phyloP scores from a whole-genome alignment of 768 basidiomycete species.

The Calocybe cyanea region DNA sequence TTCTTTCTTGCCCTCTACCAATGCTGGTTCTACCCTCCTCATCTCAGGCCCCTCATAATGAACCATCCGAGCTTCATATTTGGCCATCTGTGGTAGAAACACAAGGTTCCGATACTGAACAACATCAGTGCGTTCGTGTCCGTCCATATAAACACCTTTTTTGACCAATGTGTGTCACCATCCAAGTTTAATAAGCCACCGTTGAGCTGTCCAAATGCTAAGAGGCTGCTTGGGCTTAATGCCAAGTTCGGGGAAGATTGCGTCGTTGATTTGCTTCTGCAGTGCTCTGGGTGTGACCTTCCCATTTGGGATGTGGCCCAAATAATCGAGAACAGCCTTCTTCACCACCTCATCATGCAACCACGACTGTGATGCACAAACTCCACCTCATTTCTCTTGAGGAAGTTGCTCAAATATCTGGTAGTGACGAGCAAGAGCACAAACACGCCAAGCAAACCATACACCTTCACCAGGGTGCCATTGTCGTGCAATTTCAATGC shows the following conservation, averaged over 20 bases:
- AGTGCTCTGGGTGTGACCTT: constrained; percentile 26
- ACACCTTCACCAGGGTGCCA: constrained; percentile 26
- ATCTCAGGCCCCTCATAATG: constrained; percentile 1
- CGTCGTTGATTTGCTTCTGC: constrained; percentile 19
- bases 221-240: constrained; percentile 22
- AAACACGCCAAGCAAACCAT: constrained; percentile 17
- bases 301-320: constrained; percentile 23
- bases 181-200: constrained; percentile 33
- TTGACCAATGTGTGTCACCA: constrained; percentile 7
- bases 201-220: constrained; percentile 26
- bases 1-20: not conserved
- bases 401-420: constrained; percentile 2
- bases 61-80: constrained; percentile 8
- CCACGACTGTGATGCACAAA: not conserved
- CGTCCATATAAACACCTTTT: constrained; percentile 24
- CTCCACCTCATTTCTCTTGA: not conserved
- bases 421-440: not conserved
- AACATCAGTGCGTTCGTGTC: constrained; percentile 22
- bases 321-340: constrained; percentile 7
- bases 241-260: constrained; percentile 27
- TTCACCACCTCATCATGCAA: not conserved
- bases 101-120: constrained; percentile 12
- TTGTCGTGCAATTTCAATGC: constrained; percentile 31
- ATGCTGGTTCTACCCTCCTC: not conserved
- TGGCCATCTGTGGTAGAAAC: constrained; percentile 6